phyloP scores from a whole-genome alignment of 306 rosid genomes.

The Vigna trinervia region DNA sequence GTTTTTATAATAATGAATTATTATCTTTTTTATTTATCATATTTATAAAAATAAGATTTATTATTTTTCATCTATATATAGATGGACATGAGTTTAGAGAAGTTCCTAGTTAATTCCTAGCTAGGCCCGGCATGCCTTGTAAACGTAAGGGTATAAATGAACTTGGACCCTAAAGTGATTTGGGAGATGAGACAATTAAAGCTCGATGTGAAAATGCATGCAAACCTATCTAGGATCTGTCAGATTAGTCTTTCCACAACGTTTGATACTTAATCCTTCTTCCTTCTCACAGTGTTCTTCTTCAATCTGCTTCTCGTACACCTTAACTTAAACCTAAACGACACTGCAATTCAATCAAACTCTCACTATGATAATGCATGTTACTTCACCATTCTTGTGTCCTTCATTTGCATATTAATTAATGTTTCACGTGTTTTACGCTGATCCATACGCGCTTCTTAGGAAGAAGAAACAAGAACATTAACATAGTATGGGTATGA shows the following conservation, averaged over 20 bases:
- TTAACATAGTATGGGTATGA: not conserved
- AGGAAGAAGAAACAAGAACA: not conserved
- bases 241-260: not conserved
- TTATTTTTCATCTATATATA: too few relatives aligned
- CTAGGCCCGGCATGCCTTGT: not conserved
- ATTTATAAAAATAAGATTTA: too few relatives aligned
- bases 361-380: not conserved
- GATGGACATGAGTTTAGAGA: not conserved
- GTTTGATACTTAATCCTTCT: not conserved
- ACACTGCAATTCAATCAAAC: not conserved
- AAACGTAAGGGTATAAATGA: not conserved
- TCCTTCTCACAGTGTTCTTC: too few relatives aligned
- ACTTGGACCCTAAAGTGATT: not conserved
- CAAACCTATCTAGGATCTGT: not conserved
- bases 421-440: not conserved
- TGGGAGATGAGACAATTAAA: not conserved
- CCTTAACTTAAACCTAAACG: not conserved
- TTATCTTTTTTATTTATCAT: too few relatives aligned
- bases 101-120: not conserved
- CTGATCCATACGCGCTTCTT: not conserved
- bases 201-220: not conserved
- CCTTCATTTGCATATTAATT: not conserved
- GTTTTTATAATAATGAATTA: too few relatives aligned
- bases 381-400: not conserved
- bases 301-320: not conserved